Percentiles rank a stretch among this genome's conserved stretches.
Evolutionary conservation across 352 stramenopile genomes (phyloP).

Genomic region (Pythium phragmitis): DNA sequence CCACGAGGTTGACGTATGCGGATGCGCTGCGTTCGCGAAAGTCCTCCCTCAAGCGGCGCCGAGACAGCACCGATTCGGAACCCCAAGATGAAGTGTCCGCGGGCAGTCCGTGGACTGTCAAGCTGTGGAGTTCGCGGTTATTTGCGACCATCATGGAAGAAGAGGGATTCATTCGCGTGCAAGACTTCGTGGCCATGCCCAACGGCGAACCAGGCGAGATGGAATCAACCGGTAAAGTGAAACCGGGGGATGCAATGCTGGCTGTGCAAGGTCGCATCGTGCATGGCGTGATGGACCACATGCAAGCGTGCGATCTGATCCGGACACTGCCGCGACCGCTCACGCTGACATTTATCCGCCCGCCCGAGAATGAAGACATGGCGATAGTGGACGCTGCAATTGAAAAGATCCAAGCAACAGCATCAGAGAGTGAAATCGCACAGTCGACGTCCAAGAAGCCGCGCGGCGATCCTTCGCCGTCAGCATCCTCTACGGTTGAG

Average conservation of each 20-base stretch:
- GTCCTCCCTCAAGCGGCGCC: conserved; percentile 19
- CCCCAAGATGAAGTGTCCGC: neutral
- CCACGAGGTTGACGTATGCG: conserved; percentile 5
- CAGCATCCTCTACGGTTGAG: neutral
- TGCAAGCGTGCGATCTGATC: conserved; percentile 54
- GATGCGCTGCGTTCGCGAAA: conserved; percentile 21
- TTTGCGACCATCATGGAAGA: conserved; percentile 67
- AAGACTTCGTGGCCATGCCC: conserved; percentile 48
- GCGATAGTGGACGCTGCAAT: neutral
- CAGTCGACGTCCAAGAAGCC: neutral
- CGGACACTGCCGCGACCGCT: conserved; percentile 41
- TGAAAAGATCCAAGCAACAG: neutral
- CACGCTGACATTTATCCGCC: conserved; percentile 37
- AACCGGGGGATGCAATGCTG: conserved; percentile 53
- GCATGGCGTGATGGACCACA: conserved; percentile 36
- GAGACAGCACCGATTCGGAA: conserved; percentile 11
- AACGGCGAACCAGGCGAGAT: conserved; percentile 57
- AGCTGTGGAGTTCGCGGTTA: conserved; percentile 59
- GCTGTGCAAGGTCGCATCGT: conserved; percentile 39
- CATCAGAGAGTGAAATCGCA: neutral
- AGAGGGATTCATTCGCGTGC: conserved; percentile 47
- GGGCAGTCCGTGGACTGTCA: conserved; percentile 29
- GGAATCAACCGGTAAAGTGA: conserved; percentile 50
- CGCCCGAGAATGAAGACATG: neutral
- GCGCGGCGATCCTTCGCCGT: neutral